Conservation (phyloP, 768 basidiomycete genomes). For the Cyathus striatus region DNA sequence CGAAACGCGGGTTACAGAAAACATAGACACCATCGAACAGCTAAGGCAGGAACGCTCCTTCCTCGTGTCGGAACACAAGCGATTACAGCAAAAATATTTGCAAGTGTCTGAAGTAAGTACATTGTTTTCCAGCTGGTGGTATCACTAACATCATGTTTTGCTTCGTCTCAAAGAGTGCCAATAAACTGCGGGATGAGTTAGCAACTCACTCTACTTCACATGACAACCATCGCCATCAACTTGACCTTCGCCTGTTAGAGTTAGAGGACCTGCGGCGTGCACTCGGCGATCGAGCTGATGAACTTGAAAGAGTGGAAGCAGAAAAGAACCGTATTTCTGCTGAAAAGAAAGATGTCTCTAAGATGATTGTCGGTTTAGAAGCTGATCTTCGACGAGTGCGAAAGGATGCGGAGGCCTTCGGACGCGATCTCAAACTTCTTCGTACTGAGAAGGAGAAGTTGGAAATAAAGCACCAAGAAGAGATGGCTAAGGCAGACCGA, state of each 20-base stretch:
- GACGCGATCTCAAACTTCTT: conserved; percentile 67
- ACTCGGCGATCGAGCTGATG: conserved; percentile 52
- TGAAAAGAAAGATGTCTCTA: conserved; percentile 63
- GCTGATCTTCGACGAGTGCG: conserved; percentile 72
- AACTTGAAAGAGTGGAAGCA: conserved; percentile 57
- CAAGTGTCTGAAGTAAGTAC: conserved; percentile 61
- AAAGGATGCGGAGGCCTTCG: conserved; percentile 72
- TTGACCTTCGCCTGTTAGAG: conserved; percentile 67
- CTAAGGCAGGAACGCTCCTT: conserved; percentile 73
- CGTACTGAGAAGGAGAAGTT: conserved; percentile 62
- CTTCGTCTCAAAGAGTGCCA: conserved; percentile 39
- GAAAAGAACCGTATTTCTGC: conserved; percentile 58
- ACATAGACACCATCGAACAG: conserved; percentile 64
- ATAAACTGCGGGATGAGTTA: conserved; percentile 59
- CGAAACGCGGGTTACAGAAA: conserved; percentile 64
- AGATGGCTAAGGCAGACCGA: conserved; percentile 51
- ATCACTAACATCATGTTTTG: background rate
- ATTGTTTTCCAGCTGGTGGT: background rate
- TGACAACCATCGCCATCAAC: conserved; percentile 65
- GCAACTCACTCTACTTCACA: conserved; percentile 60
- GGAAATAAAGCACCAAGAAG: conserved; percentile 51
- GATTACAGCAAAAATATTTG: conserved; percentile 62
- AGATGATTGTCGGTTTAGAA: conserved; percentile 64
- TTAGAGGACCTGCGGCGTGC: conserved; percentile 73
- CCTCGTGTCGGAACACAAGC: conserved; percentile 65